Base-by-base conservation (phyloP, 768 basidiomycete species). In the Leccinum variicolor region DNA sequence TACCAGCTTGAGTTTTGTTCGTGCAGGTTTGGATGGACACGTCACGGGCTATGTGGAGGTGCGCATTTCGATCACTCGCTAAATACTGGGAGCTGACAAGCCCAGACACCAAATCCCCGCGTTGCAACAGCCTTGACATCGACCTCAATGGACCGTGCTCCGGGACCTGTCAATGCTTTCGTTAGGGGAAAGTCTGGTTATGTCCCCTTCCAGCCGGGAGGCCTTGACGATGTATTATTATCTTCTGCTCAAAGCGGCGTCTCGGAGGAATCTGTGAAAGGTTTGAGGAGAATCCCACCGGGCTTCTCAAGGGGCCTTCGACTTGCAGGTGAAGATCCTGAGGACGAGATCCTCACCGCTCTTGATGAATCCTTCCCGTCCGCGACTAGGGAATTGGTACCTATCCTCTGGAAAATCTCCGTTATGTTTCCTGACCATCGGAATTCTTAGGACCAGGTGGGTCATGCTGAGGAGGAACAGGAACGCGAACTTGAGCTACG, bases 181-280 rank as follows among this genome's bases (percentile, higher is more conserved):
- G 94, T 98, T 19, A 80, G 95, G 56, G 97, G 97, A 47, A 97
- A 96, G 73, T 90, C 94, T 21, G 89, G 90, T 46, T 85, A 95
- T 73, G 84, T 95, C 9, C 97, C 97, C 1, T 98, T 98, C 73
- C 83, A 86, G 75, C 97, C 97, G 6, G 97, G 97, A 48, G 97
- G 97, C 3, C 76, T 98, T 10, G 93, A 92, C 45, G 86, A 87
- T 62, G 76, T 79, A 3, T 65, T 81, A 4, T 68, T 74, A 48
- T 71, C 69, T 4, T 59, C 65, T 46, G 58, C 63, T 23, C 67
- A 71, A 43, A 66, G 62, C 25, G 66, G 71, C 31, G 64, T 72
- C 23, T 65, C 69, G 11, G 81, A 79, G 54, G 80, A 80, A 14
- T 68, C 66, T 8, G 63, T 62, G 39, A 73, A 69, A 52, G 69